Evolutionary conservation across 768 basidiomycete genomes (phyloP).

Genomic region (Tulasnella sp.): DNA sequence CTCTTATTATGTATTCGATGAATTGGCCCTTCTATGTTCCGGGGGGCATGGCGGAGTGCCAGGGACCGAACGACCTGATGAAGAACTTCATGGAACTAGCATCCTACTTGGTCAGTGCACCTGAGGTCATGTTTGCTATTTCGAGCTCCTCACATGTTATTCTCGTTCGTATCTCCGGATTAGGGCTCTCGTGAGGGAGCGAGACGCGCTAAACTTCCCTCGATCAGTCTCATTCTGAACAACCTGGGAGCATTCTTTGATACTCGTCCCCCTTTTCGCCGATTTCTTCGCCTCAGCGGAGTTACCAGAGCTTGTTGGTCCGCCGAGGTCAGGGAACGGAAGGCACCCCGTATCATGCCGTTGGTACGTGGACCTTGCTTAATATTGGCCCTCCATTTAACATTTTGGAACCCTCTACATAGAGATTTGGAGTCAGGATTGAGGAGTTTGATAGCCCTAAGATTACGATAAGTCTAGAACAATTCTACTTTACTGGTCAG

Average conservation of each 20-base stretch:
- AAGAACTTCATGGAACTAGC: neutral
- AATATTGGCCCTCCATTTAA: neutral
- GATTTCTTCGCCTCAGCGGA: neutral
- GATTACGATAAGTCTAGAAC: neutral
- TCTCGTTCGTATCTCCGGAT: too few relatives aligned
- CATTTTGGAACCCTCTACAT: neutral
- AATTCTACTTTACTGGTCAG: neutral
- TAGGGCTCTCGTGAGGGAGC: neutral
- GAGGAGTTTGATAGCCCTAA: neutral
- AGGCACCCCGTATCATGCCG: neutral
- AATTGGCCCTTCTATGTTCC: constrained; percentile 40
- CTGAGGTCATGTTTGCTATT: neutral
- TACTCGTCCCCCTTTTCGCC: neutral
- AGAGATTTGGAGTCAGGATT: neutral
- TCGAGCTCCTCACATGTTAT: neutral
- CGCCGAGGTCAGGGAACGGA: neutral
- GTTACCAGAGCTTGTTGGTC: neutral
- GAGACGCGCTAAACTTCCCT: neutral
- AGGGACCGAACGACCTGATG: neutral
- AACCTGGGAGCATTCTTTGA: neutral
- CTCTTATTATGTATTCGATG: constrained; percentile 51
- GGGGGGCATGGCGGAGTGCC: neutral
- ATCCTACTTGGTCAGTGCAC: neutral
- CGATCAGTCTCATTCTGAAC: neutral
- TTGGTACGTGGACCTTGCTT: neutral